A percentile compares a stretch with the other conserved stretches of the same genome.
Evolutionary conservation across 495 filamentous ascomycete genomes (phyloP).

Genomic region (Xeromyces bisporus): DNA sequence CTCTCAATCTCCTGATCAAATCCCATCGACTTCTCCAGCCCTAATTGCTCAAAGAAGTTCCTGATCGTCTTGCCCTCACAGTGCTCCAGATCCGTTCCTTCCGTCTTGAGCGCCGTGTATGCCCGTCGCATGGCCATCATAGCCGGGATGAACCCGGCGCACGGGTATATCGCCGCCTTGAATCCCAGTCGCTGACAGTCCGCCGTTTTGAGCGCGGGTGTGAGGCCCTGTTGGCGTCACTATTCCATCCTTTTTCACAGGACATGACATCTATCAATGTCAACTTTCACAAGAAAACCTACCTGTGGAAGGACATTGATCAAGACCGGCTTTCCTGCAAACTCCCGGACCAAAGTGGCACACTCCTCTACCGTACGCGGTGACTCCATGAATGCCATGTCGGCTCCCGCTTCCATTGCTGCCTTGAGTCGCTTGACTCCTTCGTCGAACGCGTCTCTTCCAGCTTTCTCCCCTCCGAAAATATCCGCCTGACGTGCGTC

Average conservation of each 20-base stretch:
- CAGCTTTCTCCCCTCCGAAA: background rate
- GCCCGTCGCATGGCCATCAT: background rate
- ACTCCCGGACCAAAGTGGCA: background rate
- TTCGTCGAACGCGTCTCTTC: background rate
- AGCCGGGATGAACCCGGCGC: background rate
- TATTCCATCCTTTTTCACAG: no score
- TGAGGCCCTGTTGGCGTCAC: background rate
- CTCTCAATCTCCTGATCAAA: background rate
- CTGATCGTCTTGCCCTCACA: background rate
- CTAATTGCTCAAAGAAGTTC: background rate
- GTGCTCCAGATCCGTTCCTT: background rate
- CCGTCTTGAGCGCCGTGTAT: background rate
- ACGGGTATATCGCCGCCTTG: background rate
- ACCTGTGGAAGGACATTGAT: background rate
- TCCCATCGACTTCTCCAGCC: background rate
- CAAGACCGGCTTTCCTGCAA: background rate
- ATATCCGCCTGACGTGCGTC: conserved; percentile 6
- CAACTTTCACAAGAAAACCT: background rate
- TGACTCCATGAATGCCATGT: background rate
- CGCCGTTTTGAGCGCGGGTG: background rate
- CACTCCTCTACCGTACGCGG: background rate
- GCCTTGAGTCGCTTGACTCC: background rate
- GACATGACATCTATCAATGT: no score
- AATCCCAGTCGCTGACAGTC: background rate
- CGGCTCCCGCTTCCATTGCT: background rate